Conservation (phyloP, 805 yeast genomes). For the Yarrowia osloensis region DNA sequence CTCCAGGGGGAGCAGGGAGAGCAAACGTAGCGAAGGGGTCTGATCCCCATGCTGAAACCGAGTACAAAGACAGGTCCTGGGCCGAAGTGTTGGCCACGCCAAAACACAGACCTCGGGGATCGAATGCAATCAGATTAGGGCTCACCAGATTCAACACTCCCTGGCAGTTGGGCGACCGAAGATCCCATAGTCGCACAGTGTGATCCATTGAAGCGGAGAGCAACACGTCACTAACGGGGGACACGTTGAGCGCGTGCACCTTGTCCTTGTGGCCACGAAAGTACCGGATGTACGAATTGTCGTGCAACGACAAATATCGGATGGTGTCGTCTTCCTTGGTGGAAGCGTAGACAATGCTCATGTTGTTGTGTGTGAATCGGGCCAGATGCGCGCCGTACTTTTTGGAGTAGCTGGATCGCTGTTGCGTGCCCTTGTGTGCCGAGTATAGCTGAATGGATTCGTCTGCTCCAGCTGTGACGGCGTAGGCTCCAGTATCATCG, state of each 20-base stretch:
- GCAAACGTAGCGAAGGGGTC: conserved; percentile 56
- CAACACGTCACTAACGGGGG: conserved; percentile 66
- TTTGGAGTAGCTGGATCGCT: conserved; percentile 66
- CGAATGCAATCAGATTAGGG: conserved; percentile 66
- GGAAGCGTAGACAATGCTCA: conserved; percentile 78
- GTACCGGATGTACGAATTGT: conserved; percentile 78
- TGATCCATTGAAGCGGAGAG: conserved; percentile 72
- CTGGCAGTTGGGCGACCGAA: conserved; percentile 63
- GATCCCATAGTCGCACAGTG: conserved; percentile 86
- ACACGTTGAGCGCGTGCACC: conserved; percentile 71
- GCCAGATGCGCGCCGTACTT: conserved; percentile 93
- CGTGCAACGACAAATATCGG: conserved; percentile 72
- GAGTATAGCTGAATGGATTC: conserved; percentile 85
- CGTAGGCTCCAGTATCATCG: conserved; percentile 79
- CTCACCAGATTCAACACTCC: conserved; percentile 60
- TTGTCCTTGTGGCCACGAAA: conserved; percentile 83
- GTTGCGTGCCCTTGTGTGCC: conserved; percentile 58
- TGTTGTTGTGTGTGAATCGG: conserved; percentile 71
- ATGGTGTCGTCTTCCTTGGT: conserved; percentile 69
- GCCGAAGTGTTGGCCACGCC: conserved; percentile 53
- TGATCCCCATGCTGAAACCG: conserved; percentile 56
- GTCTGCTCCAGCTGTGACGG: conserved; percentile 79
- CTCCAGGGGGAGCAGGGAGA: conserved; percentile 43
- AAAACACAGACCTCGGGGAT: conserved; percentile 81
- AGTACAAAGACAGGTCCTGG: conserved; percentile 56